Evolutionary conservation across 2,329 filamentous ascomycete species (phyloP).

Genomic region (Pestalotiopsis sp.): DNA sequence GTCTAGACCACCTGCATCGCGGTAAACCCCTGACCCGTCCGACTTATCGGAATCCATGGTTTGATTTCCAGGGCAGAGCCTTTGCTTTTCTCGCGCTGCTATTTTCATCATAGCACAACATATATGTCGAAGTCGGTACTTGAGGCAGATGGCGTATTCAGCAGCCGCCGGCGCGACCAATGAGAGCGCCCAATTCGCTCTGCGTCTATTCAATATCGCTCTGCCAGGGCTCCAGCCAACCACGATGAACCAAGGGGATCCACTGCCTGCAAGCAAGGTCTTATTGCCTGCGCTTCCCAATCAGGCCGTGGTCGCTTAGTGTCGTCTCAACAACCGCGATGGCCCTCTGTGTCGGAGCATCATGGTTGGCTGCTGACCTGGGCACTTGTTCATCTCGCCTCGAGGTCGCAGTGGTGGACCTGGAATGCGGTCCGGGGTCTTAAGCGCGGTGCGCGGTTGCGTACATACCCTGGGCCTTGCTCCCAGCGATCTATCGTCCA

Average conservation of each 20-base stretch:
- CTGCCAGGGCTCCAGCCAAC: background rate
- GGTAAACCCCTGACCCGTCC: background rate
- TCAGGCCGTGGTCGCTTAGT: constrained; percentile 6
- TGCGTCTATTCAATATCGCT: constrained; percentile 5
- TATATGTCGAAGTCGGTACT: background rate
- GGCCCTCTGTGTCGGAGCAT: constrained; percentile 19
- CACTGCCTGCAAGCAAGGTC: background rate
- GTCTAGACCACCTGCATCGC: constrained; percentile 3
- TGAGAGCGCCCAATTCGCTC: background rate
- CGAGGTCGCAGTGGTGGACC: constrained; percentile 14
- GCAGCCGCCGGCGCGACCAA: constrained; percentile 9
- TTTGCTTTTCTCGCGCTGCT: constrained; percentile 13
- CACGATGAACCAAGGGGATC: background rate
- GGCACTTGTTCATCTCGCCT: constrained; percentile 12
- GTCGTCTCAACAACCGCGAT: constrained; percentile 21
- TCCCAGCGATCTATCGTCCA: background rate
- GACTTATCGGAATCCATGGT: constrained; percentile 3
- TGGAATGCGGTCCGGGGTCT: constrained; percentile 13
- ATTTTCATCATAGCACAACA: constrained; percentile 10
- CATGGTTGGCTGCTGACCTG: constrained; percentile 28
- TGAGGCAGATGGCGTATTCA: constrained; percentile 13
- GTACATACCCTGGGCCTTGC: background rate
- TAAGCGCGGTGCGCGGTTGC: constrained; percentile 32
- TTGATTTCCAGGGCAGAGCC: background rate
- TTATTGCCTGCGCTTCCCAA: constrained; percentile 12